These are phyloP conservation scores for Mycena maculata DNA, from an alignment of 768 basidiomycete genomes.

Conservation along the genomic window DNA sequence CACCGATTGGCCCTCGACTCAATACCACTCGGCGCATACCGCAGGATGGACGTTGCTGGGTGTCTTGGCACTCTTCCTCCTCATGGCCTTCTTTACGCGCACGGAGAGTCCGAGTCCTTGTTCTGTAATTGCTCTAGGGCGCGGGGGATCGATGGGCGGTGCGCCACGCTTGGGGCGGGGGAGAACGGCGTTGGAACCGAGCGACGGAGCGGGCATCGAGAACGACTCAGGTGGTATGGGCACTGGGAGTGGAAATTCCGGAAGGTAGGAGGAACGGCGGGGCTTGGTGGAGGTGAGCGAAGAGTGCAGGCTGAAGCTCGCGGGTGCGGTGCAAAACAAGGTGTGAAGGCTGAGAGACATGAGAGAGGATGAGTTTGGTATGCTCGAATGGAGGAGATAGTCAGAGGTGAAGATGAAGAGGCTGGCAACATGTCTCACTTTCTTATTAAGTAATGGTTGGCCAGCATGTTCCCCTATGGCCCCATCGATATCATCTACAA, in stretches of 20 bases:
- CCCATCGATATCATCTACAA: too few species aligned
- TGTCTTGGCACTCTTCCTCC: not conserved
- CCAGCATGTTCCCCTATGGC: too few species aligned
- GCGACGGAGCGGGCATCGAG: constrained; percentile 9
- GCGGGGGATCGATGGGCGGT: constrained; percentile 4
- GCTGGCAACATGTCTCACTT: not conserved
- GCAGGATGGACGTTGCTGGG: not conserved
- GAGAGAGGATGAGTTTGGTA: too few species aligned
- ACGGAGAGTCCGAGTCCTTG: not conserved
- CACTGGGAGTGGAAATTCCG: not conserved
- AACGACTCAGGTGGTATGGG: not conserved
- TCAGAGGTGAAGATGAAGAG: not conserved
- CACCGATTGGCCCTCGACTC: not conserved
- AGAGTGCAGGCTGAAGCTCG: not conserved
- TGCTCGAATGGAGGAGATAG: not conserved
- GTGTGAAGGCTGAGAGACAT: constrained; percentile 5
- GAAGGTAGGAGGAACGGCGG: not conserved
- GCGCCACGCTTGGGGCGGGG: constrained; percentile 22
- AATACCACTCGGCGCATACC: constrained; percentile 10
- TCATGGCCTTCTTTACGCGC: not conserved
- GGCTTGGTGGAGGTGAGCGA: not conserved
- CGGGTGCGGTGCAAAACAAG: not conserved
- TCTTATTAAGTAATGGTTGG: too few species aligned
- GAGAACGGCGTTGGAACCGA: constrained; percentile 14
- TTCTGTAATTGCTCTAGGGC: not conserved